Percentiles rank a stretch among this genome's conserved stretches.
These are phyloP conservation scores for Actinomucor elegans DNA, from an alignment of 371 early-diverging fungal genomes.

Conservation along the genomic window DNA sequence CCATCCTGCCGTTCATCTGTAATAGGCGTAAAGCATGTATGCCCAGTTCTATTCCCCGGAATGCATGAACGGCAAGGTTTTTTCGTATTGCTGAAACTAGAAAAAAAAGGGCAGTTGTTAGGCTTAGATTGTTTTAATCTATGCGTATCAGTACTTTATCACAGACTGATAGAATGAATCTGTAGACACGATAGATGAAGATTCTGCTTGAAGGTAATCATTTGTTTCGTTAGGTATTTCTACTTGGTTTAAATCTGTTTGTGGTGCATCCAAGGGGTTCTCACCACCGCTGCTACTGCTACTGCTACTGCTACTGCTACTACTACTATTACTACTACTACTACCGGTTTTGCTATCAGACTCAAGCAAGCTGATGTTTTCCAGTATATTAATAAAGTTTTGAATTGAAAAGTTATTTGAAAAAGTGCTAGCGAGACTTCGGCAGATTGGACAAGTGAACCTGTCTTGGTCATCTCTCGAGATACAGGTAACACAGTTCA, in stretches of 20 bases:
- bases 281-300: no score
- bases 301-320: no score
- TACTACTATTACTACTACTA: no score
- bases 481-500: slow-evolving; percentile 5
- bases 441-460: slow-evolving; percentile 19
- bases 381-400: slow-evolving; percentile 15
- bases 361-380: background rate
- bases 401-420: slow-evolving; percentile 15
- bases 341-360: no score
- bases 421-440: slow-evolving; percentile 2
- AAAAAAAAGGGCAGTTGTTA: no score
- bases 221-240: no score
- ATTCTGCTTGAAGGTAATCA: background rate
- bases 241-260: no score
- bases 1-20: slow-evolving; percentile 6
- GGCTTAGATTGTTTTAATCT: background rate
- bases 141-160: background rate
- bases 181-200: background rate
- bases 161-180: background rate
- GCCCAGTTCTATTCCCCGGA: background rate
- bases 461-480: background rate
- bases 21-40: slow-evolving; percentile 11
- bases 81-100: background rate
- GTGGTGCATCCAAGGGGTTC: no score
- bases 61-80: slow-evolving; percentile 19